phyloP scores from a whole-genome alignment of 2,329 filamentous ascomycete genomes.

The Ophioceras dolichostomum region DNA sequence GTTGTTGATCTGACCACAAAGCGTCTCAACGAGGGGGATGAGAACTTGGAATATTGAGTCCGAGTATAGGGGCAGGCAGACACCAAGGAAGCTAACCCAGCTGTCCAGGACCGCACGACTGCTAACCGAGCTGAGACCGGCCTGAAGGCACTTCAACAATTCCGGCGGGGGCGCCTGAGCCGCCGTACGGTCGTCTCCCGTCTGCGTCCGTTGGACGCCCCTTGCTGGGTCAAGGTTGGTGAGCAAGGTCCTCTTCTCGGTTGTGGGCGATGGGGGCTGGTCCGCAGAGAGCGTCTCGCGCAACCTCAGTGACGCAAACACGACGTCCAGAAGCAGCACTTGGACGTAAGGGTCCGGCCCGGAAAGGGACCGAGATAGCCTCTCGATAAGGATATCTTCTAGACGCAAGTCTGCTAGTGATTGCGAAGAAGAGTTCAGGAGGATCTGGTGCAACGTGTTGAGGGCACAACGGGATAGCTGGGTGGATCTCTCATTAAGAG shows the following conservation, averaged over 20 bases:
- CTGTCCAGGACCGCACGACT: slow-evolving; percentile 75
- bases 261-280: slow-evolving; percentile 26
- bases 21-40: slow-evolving; percentile 79
- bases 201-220: slow-evolving; percentile 24
- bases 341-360: slow-evolving; percentile 60
- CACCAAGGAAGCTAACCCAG: slow-evolving; percentile 78
- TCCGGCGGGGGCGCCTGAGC: slow-evolving; percentile 48
- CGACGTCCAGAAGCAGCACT: slow-evolving; percentile 65
- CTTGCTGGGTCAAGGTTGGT: slow-evolving; percentile 27
- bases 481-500: slow-evolving; percentile 38
- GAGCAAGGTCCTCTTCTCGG: slow-evolving; percentile 34
- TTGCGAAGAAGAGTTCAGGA: slow-evolving; percentile 49
- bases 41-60: slow-evolving; percentile 81
- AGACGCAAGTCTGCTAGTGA: slow-evolving; percentile 51
- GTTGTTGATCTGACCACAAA: slow-evolving; percentile 64
- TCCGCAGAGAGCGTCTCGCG: slow-evolving; percentile 30
- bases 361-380: slow-evolving; percentile 48
- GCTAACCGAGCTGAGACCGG: slow-evolving; percentile 62
- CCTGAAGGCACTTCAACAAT: slow-evolving; percentile 74
- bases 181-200: slow-evolving; percentile 8
- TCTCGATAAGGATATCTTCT: slow-evolving; percentile 58
- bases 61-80: slow-evolving; percentile 74
- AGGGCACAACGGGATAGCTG: slow-evolving; percentile 62
- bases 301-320: slow-evolving; percentile 61
- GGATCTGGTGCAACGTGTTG: slow-evolving; percentile 56